Base-by-base conservation (phyloP, 257 asterid genomes). In the Lycium barbarum region DNA sequence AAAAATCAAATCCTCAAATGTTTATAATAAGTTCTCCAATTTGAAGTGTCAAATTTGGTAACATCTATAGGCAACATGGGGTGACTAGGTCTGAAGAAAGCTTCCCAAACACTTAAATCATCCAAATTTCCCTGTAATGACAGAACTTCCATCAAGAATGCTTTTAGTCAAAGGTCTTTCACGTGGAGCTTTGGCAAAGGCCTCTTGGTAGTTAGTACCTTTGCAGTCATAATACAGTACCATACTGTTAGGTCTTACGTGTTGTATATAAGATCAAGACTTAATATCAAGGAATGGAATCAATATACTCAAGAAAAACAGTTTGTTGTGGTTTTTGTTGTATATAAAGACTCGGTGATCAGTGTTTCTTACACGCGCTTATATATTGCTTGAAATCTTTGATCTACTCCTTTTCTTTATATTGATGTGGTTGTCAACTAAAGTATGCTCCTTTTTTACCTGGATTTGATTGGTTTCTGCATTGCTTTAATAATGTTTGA, bases 111-210 rank as follows among this genome's bases (percentile, higher is more conserved):
- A 9, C 78, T 15, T 67, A 3, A 15, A 68, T 15, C 45, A 17
- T 68, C 13, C 78, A 68, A 38, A 9, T 36, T 68, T 38, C 78
- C 76, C 53, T 5, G 2, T 15, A 36, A 38, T 7, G 78, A 38
- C 53, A 38, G 78, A 7, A 68, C 5, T 38, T 68, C 53, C 78
- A 3, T 68, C 78, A 68, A 68, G 7, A 12, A 68, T 68, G 78
- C 78, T 38, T 68, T 38, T 68, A 68, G 78, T 68, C 78, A 68
- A 68, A 68, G 78, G 13, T 68, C 14, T 68, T 36, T 68, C 53
- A 36, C 51, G 7, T 68, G 78, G 38, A 15, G 53, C 78, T 68
- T 7, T 68, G 78, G 9, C 51, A 7, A 68, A 68, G 14, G 53
- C 78, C 33, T 38, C 38, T 53, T 17, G 78, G 26, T 38, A 70